Conservation (phyloP, 768 basidiomycete genomes). For the Gloeostereum incarnatum region DNA sequence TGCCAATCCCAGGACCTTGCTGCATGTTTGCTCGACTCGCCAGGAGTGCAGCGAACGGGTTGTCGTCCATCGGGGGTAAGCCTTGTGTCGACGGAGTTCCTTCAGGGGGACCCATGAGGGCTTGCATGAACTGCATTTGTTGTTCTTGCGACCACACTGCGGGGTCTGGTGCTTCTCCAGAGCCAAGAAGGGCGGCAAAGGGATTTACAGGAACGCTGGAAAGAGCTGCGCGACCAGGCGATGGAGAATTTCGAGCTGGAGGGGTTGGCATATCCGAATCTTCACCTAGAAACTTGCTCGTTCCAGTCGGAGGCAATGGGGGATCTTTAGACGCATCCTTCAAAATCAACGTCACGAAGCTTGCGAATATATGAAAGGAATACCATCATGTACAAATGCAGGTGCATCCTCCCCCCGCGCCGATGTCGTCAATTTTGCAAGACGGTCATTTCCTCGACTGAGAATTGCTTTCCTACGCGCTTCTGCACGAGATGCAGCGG, state of each 20-base stretch:
- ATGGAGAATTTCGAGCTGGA: slow-evolving; percentile 16
- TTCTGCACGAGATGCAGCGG: slow-evolving; percentile 64
- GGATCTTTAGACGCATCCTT: slow-evolving; percentile 21
- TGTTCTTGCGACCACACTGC: slow-evolving; percentile 62
- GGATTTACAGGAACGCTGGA: slow-evolving; percentile 20
- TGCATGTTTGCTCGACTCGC: slow-evolving; percentile 3
- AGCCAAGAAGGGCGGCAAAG: too few species aligned
- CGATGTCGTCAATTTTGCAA: slow-evolving; percentile 71
- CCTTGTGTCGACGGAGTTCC: slow-evolving; percentile 7
- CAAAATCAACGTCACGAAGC: slow-evolving; percentile 7
- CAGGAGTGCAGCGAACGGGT: slow-evolving; percentile 40
- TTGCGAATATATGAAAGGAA: slow-evolving; percentile 12
- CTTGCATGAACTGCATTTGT: slow-evolving; percentile 59
- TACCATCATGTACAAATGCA: slow-evolving; percentile 44
- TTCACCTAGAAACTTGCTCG: slow-evolving; percentile 35
- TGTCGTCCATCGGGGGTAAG: slow-evolving; percentile 20
- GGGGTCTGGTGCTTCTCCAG: slow-evolving; percentile 40
- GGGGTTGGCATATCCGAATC: slow-evolving; percentile 31
- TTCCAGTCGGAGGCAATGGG: slow-evolving; percentile 24
- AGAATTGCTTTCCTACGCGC: slow-evolving; percentile 74
- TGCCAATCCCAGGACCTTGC: not conserved
- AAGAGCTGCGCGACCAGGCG: slow-evolving; percentile 12
- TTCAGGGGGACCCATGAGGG: slow-evolving; percentile 35
- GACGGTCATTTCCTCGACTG: slow-evolving; percentile 58
- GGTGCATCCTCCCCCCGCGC: slow-evolving; percentile 60